phyloP scores from a whole-genome alignment of 2,329 filamentous ascomycete genomes.

The Scytalidium lignicola region DNA sequence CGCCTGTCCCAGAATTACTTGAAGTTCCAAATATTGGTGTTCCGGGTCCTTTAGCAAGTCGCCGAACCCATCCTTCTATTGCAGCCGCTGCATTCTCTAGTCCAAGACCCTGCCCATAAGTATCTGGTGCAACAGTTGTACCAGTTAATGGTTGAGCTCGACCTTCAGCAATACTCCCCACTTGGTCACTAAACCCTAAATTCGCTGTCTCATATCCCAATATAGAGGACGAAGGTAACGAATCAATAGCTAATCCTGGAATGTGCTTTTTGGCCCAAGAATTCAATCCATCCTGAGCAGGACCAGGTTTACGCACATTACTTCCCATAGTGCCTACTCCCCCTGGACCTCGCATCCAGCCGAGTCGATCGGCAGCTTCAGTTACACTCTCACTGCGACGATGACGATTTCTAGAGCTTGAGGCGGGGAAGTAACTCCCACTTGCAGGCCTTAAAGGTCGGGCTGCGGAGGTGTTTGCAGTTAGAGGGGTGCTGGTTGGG shows the following conservation, averaged over 20 bases:
- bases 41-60: conserved; percentile 62
- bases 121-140: conserved; percentile 32
- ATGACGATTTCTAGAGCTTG: conserved; percentile 11
- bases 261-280: conserved; percentile 79
- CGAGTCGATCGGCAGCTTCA: conserved; percentile 37
- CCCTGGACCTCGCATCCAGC: conserved; percentile 75
- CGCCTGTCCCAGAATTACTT: conserved; percentile 42
- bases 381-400: conserved; percentile 27
- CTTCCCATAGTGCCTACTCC: conserved; percentile 79
- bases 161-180: conserved; percentile 40
- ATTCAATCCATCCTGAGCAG: conserved; percentile 79
- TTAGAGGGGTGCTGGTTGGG: conserved; percentile 16
- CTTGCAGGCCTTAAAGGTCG: conserved; percentile 13
- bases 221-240: conserved; percentile 60
- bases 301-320: conserved; percentile 69
- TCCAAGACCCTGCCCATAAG: conserved; percentile 31
- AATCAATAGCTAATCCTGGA: conserved; percentile 69
- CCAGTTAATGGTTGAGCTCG: conserved; percentile 3
- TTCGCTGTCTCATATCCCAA: conserved; percentile 56
- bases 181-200: conserved; percentile 40
- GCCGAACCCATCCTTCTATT: conserved; percentile 86
- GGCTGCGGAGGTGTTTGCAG: conserved; percentile 18
- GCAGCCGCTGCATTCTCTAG: conserved; percentile 82
- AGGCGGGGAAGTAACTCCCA: conserved; percentile 27
- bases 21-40: conserved; percentile 40